phyloP scores from a whole-genome alignment of 2,329 filamentous ascomycete genomes.

The Chaetothyriales sp. region DNA sequence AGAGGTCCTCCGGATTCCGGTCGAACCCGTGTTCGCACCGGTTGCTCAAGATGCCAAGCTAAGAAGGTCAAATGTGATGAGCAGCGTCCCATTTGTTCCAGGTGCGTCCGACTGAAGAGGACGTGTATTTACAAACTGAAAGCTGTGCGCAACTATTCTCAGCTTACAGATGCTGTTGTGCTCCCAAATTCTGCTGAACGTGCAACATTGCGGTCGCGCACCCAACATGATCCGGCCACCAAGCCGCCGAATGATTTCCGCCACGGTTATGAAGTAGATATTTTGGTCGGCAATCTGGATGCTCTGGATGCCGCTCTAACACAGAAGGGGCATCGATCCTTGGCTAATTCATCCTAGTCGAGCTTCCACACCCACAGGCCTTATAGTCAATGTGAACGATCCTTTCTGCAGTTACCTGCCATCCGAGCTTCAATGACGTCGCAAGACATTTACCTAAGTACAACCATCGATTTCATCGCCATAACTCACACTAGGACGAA shows the following conservation, averaged over 20 bases:
- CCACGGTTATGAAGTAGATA: background rate
- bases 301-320: background rate
- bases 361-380: background rate
- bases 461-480: conserved; percentile 5
- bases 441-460: conserved; percentile 7
- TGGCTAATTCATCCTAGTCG: background rate
- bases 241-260: background rate
- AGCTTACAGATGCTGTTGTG: too few relatives aligned
- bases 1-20: background rate
- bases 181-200: too few relatives aligned
- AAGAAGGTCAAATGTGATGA: conserved; percentile 29
- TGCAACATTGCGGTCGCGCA: background rate
- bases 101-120: conserved; percentile 3
- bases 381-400: background rate
- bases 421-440: conserved; percentile 4
- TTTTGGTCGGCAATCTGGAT: background rate
- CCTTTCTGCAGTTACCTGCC: background rate
- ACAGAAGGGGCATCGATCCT: background rate
- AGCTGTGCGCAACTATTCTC: background rate
- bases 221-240: background rate
- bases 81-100: conserved; percentile 28
- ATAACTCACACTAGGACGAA: background rate
- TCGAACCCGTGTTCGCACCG: conserved; percentile 16
- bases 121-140: conserved; percentile 3
- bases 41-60: conserved; percentile 21